Evolutionary conservation across 805 yeast species (phyloP).

Genomic region (Saturnispora bothae): DNA sequence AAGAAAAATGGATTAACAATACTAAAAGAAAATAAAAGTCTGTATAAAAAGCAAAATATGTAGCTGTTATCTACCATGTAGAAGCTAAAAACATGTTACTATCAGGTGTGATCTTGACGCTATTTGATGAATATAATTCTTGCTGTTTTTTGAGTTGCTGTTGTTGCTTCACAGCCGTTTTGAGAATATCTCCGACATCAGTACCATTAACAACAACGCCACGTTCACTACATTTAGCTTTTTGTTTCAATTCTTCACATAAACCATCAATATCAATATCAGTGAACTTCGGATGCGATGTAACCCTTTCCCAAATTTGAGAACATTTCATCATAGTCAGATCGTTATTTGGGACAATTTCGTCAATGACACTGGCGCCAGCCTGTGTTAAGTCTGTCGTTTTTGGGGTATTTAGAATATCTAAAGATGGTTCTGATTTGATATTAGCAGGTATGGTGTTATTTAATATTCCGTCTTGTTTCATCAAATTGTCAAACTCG

Average conservation of each 20-base stretch:
- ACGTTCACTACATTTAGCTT: slow-evolving; percentile 89
- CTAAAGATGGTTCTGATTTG: slow-evolving; percentile 13
- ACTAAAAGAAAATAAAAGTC: neutral
- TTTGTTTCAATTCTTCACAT: slow-evolving; percentile 77
- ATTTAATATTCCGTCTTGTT: slow-evolving; percentile 1
- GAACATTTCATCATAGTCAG: slow-evolving; percentile 60
- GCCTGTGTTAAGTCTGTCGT: neutral
- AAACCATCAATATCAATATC: slow-evolving; percentile 92
- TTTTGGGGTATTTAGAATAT: too few relatives aligned
- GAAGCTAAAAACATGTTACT: neutral
- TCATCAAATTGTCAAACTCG: slow-evolving; percentile 8
- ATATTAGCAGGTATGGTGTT: neutral
- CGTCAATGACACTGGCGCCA: slow-evolving; percentile 16
- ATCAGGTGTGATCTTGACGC: neutral
- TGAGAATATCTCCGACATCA: slow-evolving; percentile 56
- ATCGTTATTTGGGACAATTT: slow-evolving; percentile 59
- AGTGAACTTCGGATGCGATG: slow-evolving; percentile 86
- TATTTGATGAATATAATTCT: too few relatives aligned
- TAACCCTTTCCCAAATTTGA: slow-evolving; percentile 93
- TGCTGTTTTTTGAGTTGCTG: neutral
- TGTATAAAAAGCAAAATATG: neutral
- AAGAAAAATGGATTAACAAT: neutral
- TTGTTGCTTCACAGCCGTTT: slow-evolving; percentile 7
- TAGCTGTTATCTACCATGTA: neutral
- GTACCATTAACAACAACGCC: slow-evolving; percentile 81